Percentiles rank a stretch among this genome's conserved stretches.
phyloP scores from a whole-genome alignment of 257 asterid genomes.

The Fraxinus anomala region DNA sequence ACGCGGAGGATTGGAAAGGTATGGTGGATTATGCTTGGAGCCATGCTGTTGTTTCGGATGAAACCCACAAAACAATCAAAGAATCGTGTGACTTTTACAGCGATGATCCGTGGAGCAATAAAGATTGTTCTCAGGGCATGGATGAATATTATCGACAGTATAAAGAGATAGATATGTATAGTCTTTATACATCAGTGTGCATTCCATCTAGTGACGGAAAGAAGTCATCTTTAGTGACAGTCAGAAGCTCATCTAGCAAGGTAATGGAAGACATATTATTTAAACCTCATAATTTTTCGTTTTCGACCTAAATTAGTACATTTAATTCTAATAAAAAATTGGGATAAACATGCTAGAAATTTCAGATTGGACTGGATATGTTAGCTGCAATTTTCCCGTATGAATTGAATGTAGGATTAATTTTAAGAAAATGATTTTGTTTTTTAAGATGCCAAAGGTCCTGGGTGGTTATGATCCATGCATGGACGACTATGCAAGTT shows the following conservation, averaged over 20 bases:
- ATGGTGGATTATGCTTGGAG: constrained; percentile 95
- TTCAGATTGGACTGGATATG: too few relatives aligned
- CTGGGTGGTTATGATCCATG: constrained; percentile 91
- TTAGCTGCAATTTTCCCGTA: too few relatives aligned
- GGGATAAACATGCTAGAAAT: too few relatives aligned
- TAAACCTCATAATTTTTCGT: too few relatives aligned
- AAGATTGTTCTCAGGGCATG: constrained; percentile 48
- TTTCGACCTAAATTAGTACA: too few relatives aligned
- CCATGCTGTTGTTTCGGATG: constrained; percentile 93
- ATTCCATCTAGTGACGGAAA: constrained; percentile 28
- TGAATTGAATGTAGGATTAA: too few relatives aligned
- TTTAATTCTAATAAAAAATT: too few relatives aligned
- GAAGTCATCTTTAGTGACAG: too few relatives aligned
- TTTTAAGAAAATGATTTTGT: too few relatives aligned
- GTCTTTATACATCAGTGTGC: constrained; percentile 81
- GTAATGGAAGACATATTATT: too few relatives aligned
- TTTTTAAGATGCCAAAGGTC: constrained; percentile 60
- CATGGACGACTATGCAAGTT: constrained; percentile 69
- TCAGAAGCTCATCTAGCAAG: too few relatives aligned
- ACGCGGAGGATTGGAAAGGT: constrained; percentile 91
- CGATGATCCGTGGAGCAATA: constrained; percentile 56
- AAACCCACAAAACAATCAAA: constrained; percentile 63
- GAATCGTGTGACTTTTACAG: constrained; percentile 70
- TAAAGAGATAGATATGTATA: constrained; percentile 76
- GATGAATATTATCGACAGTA: constrained; percentile 72